Evolutionary conservation across 441 rosid species (phyloP), one percentile per base, ranked within the genome.

Genomic region (Pelargonium myrrhifolium): DNA sequence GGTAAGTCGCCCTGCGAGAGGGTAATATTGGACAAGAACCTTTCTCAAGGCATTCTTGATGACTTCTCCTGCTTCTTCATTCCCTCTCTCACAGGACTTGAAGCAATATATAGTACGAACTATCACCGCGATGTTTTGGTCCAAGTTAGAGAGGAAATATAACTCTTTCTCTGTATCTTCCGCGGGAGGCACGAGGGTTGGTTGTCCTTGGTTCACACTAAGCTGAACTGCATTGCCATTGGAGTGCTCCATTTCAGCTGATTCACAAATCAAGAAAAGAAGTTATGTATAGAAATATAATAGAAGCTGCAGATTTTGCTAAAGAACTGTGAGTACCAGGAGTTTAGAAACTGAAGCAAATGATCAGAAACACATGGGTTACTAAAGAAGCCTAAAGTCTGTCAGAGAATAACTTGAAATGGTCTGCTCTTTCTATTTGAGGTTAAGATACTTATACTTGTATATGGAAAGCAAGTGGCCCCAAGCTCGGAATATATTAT

Each of bases 111-210:
- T 71, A 12, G 97, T 84, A 22, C 85, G 86, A 40, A 93, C 84
- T 35, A 80, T 80, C 62, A 86, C 87, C 0, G 94, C 94, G 14
- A 90, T 81, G 84, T 86, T 90, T 75, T 93, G 94, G 71, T 93
- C 96, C 45, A 93, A 93, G 80, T 89, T 93, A 0, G 87, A 83
- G 39, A 93, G 93, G 81, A 80, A 93, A 60, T 89, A 84, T 2
- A 84, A 74, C 66, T 91, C 93, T 64, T 76, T 86, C 56, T 79
- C 69, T 8, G 96, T 90, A 67, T 86, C 84, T 68, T 82, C 74
- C 1, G 84, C 85, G 0, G 97, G 93, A 17, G 78, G 78, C 64
- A 93, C 83, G 28, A 87, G 76, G 62, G 66, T 66, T 1, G 89
- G 87, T 24, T 82, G 81, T 31, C 71, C 83, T 68, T 76, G 81